Evolutionary conservation across 2,329 filamentous ascomycete genomes (phyloP), one percentile per base, ranked within the genome.

Genomic region (Lachnellula hyalina): DNA sequence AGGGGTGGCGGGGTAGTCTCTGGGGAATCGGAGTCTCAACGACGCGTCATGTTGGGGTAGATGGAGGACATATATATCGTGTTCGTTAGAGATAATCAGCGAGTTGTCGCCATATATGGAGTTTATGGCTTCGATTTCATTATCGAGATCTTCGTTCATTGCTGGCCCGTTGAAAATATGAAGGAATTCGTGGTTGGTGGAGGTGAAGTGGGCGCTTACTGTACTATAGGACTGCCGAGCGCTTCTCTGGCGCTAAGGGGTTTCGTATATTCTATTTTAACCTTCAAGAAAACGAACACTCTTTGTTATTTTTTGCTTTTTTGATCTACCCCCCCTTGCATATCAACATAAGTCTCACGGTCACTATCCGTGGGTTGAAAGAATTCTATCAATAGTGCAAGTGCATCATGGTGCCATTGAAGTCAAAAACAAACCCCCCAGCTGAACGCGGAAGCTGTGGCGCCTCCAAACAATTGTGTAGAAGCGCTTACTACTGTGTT

Each of bases 71-170:
- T 85, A 84, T 62, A 80, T 62, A 64, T 73, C 58, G 19, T 67
- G 63, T 40, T 71, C 65, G 21, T 72, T 69, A 55, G 73, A 66
- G 44, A 75, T 64, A 1, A 63, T 57, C 7, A 92, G 75, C 11
- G 86, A 87, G n/a, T 75, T 76, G 47, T 84, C 78, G 60, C 84
- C 86, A 72, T 92, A 94, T 61, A 94, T 94, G 52, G 89, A 89
- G 71, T 93, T 94, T 66, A 94, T 86, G 59, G 87, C 89, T 67
- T 86, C 86, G 32, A 92, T 74, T 69, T 94, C 89, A 72, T 94
- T 89, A 48, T 73, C 70, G 25, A 93, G 78, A 36, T 69, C 67
- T 55, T 70, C 67, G 53, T 59, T 66, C 67, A 70, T 70, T 40
- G 23, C 17, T 59, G 23, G 46, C 12, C 8, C 21, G 28, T 7